Base-by-base conservation (phyloP, 2,329 filamentous ascomycete species). In the Trichoderma koningiopsis region DNA sequence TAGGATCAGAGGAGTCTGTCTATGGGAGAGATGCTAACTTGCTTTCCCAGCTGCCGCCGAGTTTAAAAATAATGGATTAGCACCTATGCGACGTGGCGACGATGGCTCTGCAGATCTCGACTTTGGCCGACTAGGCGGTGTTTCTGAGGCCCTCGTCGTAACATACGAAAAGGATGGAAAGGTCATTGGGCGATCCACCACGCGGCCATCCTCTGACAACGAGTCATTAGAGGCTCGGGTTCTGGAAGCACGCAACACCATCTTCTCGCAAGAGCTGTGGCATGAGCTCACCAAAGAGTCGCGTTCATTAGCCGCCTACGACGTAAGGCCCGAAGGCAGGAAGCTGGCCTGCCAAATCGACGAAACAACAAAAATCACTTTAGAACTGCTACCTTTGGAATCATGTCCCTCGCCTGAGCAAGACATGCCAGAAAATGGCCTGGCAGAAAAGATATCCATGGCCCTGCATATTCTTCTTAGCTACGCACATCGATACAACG, bases 221-320 rank as follows among this genome's bases (percentile, higher is more conserved):
- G 73, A 74, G 7, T 76, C 75, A 1, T 82, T 94, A 10, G 88
- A 93, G 72, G 84, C 88, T 35, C 86, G 89, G 11, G 92, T 96
- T 37, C 87, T 90, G 22, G 88, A 92, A 74, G 91, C 92, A 2
- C 86, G 92, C 68, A 91, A 96, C 78, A 93, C 91, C 61, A 85
- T 95, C 24, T 94, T 92, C 74, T 89, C 92, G 33, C 90, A 94
- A 76, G 96, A 99, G 77, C 82, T 99, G 1, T 97, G 94, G 86
- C 90, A 97, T 74, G 96, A 99, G 79, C 84, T 98, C 70, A 90
- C 91, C 64, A 87, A 93, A 22, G 96, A 99, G 80, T 89, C 92
- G 0, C 90, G 94, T 19, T 85, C 86, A 0, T 83, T 97, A 27
- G 85, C 90, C 3, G 88, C 89, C 13, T 89, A 92, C 70, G 88